Conservation (phyloP, 1,284 basidiomycete genomes). For the Phenoliferia sp. region DNA sequence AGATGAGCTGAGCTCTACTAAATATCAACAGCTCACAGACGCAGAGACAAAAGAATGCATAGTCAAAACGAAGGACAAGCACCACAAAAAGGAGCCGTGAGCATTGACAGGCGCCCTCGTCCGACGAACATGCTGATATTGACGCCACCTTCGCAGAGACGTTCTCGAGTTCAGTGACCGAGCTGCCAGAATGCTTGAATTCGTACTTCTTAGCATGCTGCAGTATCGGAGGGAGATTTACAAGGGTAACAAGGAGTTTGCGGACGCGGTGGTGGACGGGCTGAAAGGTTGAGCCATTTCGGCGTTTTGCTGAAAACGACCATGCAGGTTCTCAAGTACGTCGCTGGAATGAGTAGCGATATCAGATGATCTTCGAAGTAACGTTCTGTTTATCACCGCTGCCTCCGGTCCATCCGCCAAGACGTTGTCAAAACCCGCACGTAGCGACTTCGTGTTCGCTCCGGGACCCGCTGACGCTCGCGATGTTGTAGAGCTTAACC, state of each 20-base stretch:
- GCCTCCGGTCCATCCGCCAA: too few relatives aligned
- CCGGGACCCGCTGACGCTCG: too few relatives aligned
- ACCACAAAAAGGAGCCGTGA: not conserved
- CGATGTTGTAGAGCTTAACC: too few relatives aligned
- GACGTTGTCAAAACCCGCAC: too few relatives aligned
- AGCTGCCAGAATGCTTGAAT: not conserved
- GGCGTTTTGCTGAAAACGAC: too few relatives aligned
- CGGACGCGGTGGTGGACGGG: not conserved
- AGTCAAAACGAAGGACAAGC: not conserved
- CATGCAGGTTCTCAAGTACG: too few relatives aligned
- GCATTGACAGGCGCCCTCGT: not conserved
- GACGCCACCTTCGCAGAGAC: not conserved
- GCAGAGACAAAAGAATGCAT: not conserved
- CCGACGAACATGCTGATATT: too few relatives aligned
- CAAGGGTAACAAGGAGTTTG: not conserved
- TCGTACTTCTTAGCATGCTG: not conserved
- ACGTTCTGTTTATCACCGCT: too few relatives aligned
- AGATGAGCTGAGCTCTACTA: too few relatives aligned
- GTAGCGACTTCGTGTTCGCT: too few relatives aligned
- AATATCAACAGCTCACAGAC: not conserved
- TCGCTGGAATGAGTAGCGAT: too few relatives aligned
- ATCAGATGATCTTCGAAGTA: too few relatives aligned
- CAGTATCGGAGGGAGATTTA: not conserved
- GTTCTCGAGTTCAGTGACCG: not conserved
- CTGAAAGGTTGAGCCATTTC: not conserved